Evolutionary conservation across 805 yeast species (phyloP).

Genomic region (Metschnikowia picachoensis): DNA sequence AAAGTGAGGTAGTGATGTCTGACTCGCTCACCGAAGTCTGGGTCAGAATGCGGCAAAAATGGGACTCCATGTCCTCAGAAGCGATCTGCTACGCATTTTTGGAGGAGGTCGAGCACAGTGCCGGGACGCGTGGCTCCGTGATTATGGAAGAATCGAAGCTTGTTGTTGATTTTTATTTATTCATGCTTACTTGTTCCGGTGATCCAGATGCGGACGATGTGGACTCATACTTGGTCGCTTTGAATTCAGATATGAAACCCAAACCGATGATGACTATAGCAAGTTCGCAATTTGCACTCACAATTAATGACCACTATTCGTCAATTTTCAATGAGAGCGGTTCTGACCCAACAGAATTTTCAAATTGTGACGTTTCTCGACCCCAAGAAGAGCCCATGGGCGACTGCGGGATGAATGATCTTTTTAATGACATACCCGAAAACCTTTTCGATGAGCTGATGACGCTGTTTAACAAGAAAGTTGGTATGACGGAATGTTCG

Average conservation of each 20-base stretch:
- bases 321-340: slow-evolving; percentile 12
- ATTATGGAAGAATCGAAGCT: slow-evolving; percentile 13
- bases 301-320: slow-evolving; percentile 15
- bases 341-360: not conserved
- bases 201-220: slow-evolving; percentile 3
- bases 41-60: slow-evolving; percentile 4
- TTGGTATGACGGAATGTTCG: not conserved
- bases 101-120: slow-evolving; percentile 8
- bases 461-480: slow-evolving; percentile 5
- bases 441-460: slow-evolving; percentile 14
- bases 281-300: slow-evolving; percentile 3
- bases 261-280: not conserved
- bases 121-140: not conserved
- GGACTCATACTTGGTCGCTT: not conserved
- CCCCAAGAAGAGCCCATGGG: slow-evolving; percentile 11
- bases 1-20: not conserved
- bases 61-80: slow-evolving; percentile 1
- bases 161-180: slow-evolving; percentile 11
- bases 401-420: slow-evolving; percentile 19
- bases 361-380: slow-evolving; percentile 3
- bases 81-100: slow-evolving; percentile 2
- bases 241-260: not conserved
- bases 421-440: slow-evolving; percentile 17
- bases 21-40: slow-evolving; percentile 5
- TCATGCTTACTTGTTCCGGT: slow-evolving; percentile 6